Evolutionary conservation across 495 filamentous ascomycete species (phyloP).

Genomic region (Ascodesmis nigricans): DNA sequence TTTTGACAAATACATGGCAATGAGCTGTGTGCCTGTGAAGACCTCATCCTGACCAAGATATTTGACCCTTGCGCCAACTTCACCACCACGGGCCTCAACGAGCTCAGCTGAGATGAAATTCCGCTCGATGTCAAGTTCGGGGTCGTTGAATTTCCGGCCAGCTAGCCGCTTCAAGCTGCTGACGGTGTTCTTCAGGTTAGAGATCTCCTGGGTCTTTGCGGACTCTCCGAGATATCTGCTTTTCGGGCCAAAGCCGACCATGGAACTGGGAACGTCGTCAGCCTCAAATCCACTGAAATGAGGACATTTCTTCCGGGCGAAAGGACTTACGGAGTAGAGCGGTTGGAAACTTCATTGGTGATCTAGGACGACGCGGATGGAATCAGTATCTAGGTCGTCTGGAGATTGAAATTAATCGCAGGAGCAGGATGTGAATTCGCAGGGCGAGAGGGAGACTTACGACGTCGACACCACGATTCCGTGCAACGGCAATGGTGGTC

Average conservation of each 20-base stretch:
- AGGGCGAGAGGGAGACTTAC: conserved; percentile 35
- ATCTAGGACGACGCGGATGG: conserved; percentile 34
- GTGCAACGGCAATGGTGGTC: conserved; percentile 89
- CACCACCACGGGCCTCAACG: conserved; percentile 62
- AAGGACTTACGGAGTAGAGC: conserved; percentile 74
- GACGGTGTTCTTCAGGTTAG: conserved; percentile 98
- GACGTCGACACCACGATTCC: conserved; percentile 97
- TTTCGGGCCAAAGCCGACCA: conserved; percentile 88
- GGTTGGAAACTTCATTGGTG: conserved; percentile 97
- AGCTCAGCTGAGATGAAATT: conserved; percentile 72
- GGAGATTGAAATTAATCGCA: neutral
- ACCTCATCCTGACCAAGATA: conserved; percentile 88
- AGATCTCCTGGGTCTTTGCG: conserved; percentile 97
- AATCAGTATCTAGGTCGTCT: neutral
- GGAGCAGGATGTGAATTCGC: neutral
- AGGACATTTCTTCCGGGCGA: conserved; percentile 2
- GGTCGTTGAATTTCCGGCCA: conserved; percentile 66
- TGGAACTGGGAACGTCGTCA: conserved; percentile 33
- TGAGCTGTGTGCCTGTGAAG: conserved; percentile 77
- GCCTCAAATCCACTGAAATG: neutral
- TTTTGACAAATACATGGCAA: conserved; percentile 89
- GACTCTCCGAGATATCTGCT: conserved; percentile 80
- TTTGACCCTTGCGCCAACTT: conserved; percentile 81
- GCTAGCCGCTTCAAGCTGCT: conserved; percentile 74
- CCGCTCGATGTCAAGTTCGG: conserved; percentile 79